Evolutionary conservation across 257 asterid genomes (phyloP).

Genomic region (Nemophila menziesii): DNA sequence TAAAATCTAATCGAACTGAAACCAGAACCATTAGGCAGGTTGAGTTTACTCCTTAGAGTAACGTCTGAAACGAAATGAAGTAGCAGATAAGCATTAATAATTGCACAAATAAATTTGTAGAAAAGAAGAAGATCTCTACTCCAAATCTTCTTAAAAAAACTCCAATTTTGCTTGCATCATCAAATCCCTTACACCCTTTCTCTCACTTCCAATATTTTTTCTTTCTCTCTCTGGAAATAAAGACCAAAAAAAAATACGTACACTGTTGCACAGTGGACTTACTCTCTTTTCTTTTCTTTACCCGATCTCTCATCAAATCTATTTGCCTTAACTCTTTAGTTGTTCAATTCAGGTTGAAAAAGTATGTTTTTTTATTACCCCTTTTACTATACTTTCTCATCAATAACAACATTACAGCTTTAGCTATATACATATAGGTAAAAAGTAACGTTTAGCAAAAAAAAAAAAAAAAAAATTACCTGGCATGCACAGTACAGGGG

Average conservation of each 20-base stretch:
- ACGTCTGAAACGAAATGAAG: constrained; percentile 7
- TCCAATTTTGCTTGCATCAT: constrained; percentile 70
- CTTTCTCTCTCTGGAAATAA: constrained; percentile 14
- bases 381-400: constrained; percentile 37
- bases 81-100: constrained; percentile 14
- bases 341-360: constrained; percentile 50
- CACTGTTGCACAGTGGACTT: constrained; percentile 43
- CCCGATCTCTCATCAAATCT: constrained; percentile 15
- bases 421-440: constrained; percentile 12
- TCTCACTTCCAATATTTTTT: constrained; percentile 3
- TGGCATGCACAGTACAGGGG: constrained; percentile 36
- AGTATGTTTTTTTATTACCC: constrained; percentile 44
- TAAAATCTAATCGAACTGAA: too few relatives aligned
- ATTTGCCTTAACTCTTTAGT: constrained; percentile 46
- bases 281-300: constrained; percentile 7
- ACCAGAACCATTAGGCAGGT: too few relatives aligned
- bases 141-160: constrained; percentile 28
- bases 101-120: constrained; percentile 47
- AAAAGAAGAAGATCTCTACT: constrained; percentile 60
- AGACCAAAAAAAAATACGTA: constrained; percentile 21
- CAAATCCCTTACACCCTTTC: constrained; percentile 9
- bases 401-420: constrained; percentile 7
- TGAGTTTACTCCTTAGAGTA: too few relatives aligned
- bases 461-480: too few relatives aligned
- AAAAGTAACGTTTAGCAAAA: constrained; percentile 2